Conservation (phyloP, 1,139 yeast genomes). For the Candida labiduridarum region DNA sequence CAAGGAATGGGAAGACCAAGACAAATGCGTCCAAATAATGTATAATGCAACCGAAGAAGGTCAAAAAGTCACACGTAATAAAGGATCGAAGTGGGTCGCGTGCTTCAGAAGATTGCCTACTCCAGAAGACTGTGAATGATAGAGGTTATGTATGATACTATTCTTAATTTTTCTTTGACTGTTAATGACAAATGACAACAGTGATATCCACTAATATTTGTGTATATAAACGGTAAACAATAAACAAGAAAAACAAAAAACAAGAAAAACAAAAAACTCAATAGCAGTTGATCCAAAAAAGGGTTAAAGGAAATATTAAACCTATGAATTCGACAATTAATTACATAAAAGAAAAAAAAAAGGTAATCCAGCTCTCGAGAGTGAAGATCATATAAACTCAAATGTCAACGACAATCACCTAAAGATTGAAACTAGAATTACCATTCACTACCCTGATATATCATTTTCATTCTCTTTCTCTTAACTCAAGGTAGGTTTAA, state of each 20-base stretch:
- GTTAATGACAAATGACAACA: no score
- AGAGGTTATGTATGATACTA: neutral
- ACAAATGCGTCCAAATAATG: constrained; percentile 85
- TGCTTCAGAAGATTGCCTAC: constrained; percentile 78
- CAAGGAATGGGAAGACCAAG: constrained; percentile 77
- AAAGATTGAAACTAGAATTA: neutral
- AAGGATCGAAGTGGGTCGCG: constrained; percentile 85
- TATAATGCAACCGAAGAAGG: constrained; percentile 95
- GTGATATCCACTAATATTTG: neutral
- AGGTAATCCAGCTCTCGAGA: no score
- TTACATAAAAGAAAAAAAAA: neutral
- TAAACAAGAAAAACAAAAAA: neutral
- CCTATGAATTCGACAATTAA: neutral
- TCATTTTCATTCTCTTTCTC: neutral
- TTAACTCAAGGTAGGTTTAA: constrained; percentile 5
- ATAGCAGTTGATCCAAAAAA: no score
- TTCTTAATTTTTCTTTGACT: no score
- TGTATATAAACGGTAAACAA: neutral
- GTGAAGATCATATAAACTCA: neutral
- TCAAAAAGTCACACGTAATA: constrained; percentile 88
- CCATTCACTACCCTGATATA: no score
- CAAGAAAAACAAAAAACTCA: neutral
- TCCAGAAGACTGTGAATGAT: constrained; percentile 41
- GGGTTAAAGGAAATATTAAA: neutral
- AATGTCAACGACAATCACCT: neutral